These are phyloP conservation scores for Pythium oligandrum DNA, from an alignment of 352 stramenopile species.

Conservation along the genomic window DNA sequence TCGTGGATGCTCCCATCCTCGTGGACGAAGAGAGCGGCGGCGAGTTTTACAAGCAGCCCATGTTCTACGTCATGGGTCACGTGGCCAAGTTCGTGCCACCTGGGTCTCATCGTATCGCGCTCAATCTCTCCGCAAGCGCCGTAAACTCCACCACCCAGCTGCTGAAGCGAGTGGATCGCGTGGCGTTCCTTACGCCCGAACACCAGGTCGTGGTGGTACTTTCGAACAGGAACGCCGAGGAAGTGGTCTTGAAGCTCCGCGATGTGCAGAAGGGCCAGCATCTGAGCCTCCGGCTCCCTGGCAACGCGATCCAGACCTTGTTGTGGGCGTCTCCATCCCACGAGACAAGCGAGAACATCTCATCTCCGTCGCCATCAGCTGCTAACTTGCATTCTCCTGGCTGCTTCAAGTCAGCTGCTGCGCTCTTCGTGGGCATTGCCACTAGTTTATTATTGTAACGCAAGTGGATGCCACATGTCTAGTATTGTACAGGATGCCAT, in stretches of 20 bases:
- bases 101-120: not conserved
- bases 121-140: not conserved
- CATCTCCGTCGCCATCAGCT: too few relatives aligned
- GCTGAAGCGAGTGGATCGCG: constrained; percentile 3
- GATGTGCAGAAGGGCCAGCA: constrained; percentile 5
- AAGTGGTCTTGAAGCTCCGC: constrained; percentile 4
- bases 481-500: too few relatives aligned
- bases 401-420: too few relatives aligned
- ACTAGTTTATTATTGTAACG: too few relatives aligned
- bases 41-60: constrained; percentile 59
- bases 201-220: constrained; percentile 12
- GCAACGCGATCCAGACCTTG: constrained; percentile 13
- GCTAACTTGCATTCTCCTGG: too few relatives aligned
- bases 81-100: constrained; percentile 43
- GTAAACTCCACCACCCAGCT: not conserved
- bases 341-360: too few relatives aligned
- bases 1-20: constrained; percentile 55
- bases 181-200: constrained; percentile 14
- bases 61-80: constrained; percentile 62
- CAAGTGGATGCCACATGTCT: too few relatives aligned
- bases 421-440: too few relatives aligned
- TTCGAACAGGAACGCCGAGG: constrained; percentile 5
- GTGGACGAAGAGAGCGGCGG: constrained; percentile 29
- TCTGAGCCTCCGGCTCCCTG: constrained; percentile 2
- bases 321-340: constrained; percentile 1